phyloP scores from a whole-genome alignment of 2,329 filamentous ascomycete species.

The Parastagonospora avenae region DNA sequence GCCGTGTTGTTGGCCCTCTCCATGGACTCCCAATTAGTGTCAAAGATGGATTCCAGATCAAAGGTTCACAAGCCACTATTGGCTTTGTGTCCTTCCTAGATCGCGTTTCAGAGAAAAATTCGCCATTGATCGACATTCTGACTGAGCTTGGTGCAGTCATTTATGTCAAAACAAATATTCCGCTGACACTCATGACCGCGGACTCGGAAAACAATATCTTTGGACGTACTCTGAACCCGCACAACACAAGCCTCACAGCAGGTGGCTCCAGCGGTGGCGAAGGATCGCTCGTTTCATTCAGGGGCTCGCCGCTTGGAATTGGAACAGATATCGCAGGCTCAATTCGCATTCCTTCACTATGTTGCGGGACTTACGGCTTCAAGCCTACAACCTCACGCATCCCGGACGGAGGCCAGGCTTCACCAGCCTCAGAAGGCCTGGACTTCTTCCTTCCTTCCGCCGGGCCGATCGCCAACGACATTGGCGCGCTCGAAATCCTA shows the following conservation, averaged over 20 bases:
- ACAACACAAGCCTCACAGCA: constrained; percentile 61
- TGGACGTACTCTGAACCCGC: constrained; percentile 65
- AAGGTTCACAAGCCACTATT: constrained; percentile 35
- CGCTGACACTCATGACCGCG: constrained; percentile 62
- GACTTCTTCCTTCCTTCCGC: no score
- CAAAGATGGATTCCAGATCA: constrained; percentile 58
- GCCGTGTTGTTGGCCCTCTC: background rate
- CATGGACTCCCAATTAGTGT: background rate
- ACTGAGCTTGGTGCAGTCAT: background rate
- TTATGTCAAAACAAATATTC: constrained; percentile 40
- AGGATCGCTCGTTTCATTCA: constrained; percentile 62
- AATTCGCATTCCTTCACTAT: constrained; percentile 59
- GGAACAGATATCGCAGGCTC: constrained; percentile 62
- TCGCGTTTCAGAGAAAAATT: background rate
- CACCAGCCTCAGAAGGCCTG: no score
- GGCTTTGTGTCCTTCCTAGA: background rate
- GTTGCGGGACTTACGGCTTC: constrained; percentile 56
- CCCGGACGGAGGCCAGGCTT: no score
- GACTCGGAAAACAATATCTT: constrained; percentile 68
- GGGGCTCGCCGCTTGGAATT: constrained; percentile 63
- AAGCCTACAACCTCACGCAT: constrained; percentile 45
- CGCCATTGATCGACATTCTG: background rate
- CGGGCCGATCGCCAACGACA: no score
- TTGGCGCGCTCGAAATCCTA: no score
- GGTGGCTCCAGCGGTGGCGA: constrained; percentile 71